A percentile compares a stretch with the other conserved stretches of the same genome.
Evolutionary conservation across 352 stramenopile species (phyloP).

Genomic region (Phytophthora quininea): DNA sequence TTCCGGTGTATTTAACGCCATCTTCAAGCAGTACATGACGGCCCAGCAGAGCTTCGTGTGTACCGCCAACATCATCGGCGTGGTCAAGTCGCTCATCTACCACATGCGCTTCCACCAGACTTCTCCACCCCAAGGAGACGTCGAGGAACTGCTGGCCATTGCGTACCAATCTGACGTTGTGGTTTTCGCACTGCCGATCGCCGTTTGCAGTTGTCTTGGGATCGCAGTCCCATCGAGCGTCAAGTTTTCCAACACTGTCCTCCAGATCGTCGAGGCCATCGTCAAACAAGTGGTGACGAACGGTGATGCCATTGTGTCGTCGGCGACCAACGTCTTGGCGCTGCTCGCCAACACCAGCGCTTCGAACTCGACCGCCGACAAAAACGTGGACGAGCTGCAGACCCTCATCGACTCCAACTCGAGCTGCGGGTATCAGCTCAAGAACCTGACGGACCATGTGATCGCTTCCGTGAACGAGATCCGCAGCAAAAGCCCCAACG

Average conservation of each 20-base stretch:
- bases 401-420: slow-evolving; percentile 25
- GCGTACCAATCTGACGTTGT: no score
- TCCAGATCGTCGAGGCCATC: no score
- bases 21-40: slow-evolving; percentile 17
- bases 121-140: slow-evolving; percentile 2
- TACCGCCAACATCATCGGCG: slow-evolving; percentile 16
- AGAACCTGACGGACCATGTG: slow-evolving; percentile 32
- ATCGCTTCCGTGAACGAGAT: slow-evolving; percentile 20
- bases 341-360: slow-evolving; percentile 7
- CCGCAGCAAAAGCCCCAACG: slow-evolving; percentile 16
- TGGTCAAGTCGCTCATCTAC: slow-evolving; percentile 15
- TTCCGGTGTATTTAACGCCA: slow-evolving; percentile 33
- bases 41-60: slow-evolving; percentile 12
- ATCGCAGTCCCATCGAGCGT: slow-evolving; percentile 1
- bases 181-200: slow-evolving; percentile 6
- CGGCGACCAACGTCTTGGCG: slow-evolving; percentile 7
- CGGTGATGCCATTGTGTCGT: slow-evolving; percentile 18
- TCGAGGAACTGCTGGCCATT: slow-evolving; percentile 4
- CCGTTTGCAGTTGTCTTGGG: slow-evolving; percentile 14
- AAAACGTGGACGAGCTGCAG: slow-evolving; percentile 13
- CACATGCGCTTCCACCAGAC: slow-evolving; percentile 16
- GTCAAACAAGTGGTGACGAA: slow-evolving; percentile 26
- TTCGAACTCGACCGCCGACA: slow-evolving; percentile 6
- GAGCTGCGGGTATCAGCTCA: slow-evolving; percentile 19
- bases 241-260: slow-evolving; percentile 9